These are phyloP conservation scores for Cercophora newfieldiana DNA, from an alignment of 495 filamentous ascomycete species.

Conservation along the genomic window DNA sequence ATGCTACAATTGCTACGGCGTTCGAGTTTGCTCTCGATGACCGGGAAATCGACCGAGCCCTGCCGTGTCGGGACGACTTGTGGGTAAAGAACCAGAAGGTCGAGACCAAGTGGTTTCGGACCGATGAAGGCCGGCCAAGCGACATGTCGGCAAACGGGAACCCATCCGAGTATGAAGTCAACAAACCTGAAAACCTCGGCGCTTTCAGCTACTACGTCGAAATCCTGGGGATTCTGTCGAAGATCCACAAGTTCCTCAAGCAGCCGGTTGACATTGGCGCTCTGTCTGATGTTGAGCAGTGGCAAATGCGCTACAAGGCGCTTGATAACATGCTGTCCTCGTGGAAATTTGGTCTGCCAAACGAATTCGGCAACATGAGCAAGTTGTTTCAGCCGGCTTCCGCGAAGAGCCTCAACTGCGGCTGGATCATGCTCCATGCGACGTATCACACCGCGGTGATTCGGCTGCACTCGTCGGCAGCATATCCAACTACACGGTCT, in stretches of 20 bases:
- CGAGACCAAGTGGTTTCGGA: constrained; percentile 78
- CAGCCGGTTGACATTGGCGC: constrained; percentile 85
- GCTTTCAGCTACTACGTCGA: constrained; percentile 86
- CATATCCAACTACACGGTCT: constrained; percentile 83
- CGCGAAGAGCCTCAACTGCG: constrained; percentile 69
- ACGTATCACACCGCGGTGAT: constrained; percentile 76
- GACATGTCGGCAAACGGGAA: constrained; percentile 24
- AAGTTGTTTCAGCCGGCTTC: constrained; percentile 65
- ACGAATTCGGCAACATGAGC: constrained; percentile 77
- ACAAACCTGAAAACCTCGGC: constrained; percentile 77
- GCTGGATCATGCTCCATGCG: constrained; percentile 88
- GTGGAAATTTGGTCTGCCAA: constrained; percentile 81
- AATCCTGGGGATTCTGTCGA: constrained; percentile 78
- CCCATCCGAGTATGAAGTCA: constrained; percentile 59
- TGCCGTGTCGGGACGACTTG: constrained; percentile 85
- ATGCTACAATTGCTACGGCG: constrained; percentile 83
- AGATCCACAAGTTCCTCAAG: constrained; percentile 82
- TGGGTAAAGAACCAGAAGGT: constrained; percentile 80
- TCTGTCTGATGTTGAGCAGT: constrained; percentile 79
- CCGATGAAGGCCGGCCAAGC: constrained; percentile 41
- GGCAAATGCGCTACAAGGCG: constrained; percentile 83
- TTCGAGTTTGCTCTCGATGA: constrained; percentile 88
- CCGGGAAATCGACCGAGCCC: constrained; percentile 80
- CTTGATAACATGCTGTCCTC: constrained; percentile 73
- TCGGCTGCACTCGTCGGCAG: constrained; percentile 86